phyloP scores from a whole-genome alignment of 1,284 basidiomycete genomes.

The Hypsizygus ulmarius region DNA sequence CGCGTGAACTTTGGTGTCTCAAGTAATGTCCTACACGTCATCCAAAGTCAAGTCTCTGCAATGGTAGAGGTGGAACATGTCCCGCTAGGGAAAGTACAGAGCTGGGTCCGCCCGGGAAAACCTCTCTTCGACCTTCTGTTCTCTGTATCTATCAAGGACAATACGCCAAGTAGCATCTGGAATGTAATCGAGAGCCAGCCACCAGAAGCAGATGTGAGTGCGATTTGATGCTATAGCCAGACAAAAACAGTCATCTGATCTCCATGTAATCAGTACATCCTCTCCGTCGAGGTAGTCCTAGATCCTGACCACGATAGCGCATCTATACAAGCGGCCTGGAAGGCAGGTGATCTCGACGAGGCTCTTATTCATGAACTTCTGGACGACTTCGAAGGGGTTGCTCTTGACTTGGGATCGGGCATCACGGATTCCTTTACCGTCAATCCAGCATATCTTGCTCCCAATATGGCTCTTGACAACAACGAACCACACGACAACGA shows the following conservation, averaged over 20 bases:
- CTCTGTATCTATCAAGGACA: constrained; percentile 39
- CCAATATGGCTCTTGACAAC: not conserved
- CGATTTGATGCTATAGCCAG: not conserved
- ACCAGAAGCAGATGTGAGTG: constrained; percentile 44
- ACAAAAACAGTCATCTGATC: constrained; percentile 1
- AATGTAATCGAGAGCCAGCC: constrained; percentile 35
- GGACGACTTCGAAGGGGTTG: constrained; percentile 21
- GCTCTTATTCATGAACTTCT: constrained; percentile 25
- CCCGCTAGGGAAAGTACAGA: constrained; percentile 43
- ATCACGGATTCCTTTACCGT: not conserved
- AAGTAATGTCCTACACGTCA: constrained; percentile 28
- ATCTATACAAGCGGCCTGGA: constrained; percentile 32
- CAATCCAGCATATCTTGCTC: not conserved
- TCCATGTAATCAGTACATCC: constrained; percentile 34
- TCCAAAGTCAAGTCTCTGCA: constrained; percentile 40
- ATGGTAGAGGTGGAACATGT: constrained; percentile 42
- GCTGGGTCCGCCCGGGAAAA: constrained; percentile 40
- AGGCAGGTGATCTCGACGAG: constrained; percentile 23
- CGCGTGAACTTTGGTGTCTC: constrained; percentile 33
- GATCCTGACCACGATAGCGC: constrained; percentile 29
- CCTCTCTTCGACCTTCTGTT: constrained; percentile 44
- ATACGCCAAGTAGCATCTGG: constrained; percentile 24
- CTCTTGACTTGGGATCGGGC: constrained; percentile 10
- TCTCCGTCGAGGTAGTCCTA: constrained; percentile 44
- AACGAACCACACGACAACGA: not conserved